Evolutionary conservation across 2,329 filamentous ascomycete genomes (phyloP).

Genomic region (Fusarium concolor): DNA sequence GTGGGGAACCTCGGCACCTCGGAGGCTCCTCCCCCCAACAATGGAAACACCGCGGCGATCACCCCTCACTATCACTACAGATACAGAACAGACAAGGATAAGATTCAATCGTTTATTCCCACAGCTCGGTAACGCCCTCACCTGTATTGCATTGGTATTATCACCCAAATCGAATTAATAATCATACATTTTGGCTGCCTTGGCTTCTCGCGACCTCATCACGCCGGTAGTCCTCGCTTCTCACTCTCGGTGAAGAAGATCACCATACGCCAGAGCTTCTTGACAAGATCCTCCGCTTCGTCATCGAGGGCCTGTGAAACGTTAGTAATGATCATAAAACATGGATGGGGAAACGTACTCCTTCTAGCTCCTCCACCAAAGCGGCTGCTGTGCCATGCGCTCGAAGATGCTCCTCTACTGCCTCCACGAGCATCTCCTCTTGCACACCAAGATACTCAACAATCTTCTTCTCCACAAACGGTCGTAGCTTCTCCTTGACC

Average conservation of each 20-base stretch:
- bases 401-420: conserved; percentile 87
- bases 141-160: conserved; percentile 26
- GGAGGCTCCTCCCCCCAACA: conserved; percentile 29
- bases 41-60: conserved; percentile 22
- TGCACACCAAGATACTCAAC: conserved; percentile 96
- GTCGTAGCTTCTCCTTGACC: conserved; percentile 86
- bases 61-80: conserved; percentile 20
- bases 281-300: conserved; percentile 91
- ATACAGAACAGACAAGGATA: neutral
- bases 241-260: conserved; percentile 98
- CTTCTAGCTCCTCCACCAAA: conserved; percentile 85
- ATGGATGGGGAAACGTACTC: conserved; percentile 66
- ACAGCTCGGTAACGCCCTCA: conserved; percentile 26
- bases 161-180: conserved; percentile 19
- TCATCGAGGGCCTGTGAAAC: conserved; percentile 82
- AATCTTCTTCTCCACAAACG: conserved; percentile 98
- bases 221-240: conserved; percentile 84
- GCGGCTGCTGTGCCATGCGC: conserved; percentile 80
- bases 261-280: conserved; percentile 98
- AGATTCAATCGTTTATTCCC: conserved; percentile 14
- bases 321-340: conserved; percentile 29
- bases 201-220: conserved; percentile 35
- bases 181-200: conserved; percentile 27
- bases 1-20: conserved; percentile 50
- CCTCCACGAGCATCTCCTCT: conserved; percentile 93